Evolutionary conservation across 176 grass and related monocot species (phyloP).

Genomic region (Thinopyrum elongatum): DNA sequence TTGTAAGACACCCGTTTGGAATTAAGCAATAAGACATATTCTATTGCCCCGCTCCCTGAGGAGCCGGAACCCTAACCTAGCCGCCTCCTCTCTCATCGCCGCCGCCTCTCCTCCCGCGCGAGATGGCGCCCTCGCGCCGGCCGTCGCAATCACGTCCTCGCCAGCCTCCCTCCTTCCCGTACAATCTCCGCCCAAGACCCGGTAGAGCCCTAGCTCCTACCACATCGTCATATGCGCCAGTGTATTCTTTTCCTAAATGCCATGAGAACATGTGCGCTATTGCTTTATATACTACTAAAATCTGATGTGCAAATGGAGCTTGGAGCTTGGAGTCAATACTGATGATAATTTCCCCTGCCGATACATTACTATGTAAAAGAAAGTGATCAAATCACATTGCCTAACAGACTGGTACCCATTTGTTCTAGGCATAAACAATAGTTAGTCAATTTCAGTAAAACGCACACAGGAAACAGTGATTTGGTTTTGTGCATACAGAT

Average conservation of each 20-base stretch:
- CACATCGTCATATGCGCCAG: neutral
- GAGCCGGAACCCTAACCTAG: too few relatives aligned
- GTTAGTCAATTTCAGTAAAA: neutral
- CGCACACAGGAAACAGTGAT: neutral
- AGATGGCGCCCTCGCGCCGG: too few relatives aligned
- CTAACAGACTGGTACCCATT: neutral
- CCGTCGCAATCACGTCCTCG: too few relatives aligned
- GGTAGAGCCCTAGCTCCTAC: too few relatives aligned
- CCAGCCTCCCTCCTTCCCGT: too few relatives aligned
- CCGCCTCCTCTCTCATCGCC: too few relatives aligned
- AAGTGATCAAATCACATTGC: neutral
- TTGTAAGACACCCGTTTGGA: too few relatives aligned
- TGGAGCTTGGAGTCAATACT: neutral
- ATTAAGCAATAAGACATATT: too few relatives aligned
- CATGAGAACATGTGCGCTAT: neutral
- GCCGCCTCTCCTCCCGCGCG: too few relatives aligned
- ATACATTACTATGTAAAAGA: neutral
- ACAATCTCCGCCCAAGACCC: too few relatives aligned
- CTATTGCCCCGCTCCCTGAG: too few relatives aligned
- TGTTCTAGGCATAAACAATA: neutral
- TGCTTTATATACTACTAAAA: neutral
- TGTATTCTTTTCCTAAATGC: neutral
- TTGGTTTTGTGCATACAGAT: conserved; percentile 1
- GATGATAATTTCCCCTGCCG: neutral
- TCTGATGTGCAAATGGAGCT: neutral